Conservation (phyloP, 73 alveolate genomes). For the Durusdinium trenchii region DNA sequence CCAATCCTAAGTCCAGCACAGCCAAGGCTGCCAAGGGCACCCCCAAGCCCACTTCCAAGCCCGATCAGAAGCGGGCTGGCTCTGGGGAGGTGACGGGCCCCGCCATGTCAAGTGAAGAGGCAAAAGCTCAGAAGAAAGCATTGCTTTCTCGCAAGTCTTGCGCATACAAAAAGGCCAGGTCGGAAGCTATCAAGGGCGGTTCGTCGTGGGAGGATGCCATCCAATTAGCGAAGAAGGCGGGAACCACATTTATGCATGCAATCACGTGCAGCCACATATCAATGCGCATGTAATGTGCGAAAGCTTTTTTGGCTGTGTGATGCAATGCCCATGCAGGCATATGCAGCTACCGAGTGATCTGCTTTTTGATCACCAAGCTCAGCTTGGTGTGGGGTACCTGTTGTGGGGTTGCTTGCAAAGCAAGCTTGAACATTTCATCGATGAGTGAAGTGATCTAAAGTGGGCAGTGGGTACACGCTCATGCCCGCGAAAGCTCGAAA, state of each 20-base stretch:
- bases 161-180: neutral
- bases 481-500: neutral
- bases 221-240: neutral
- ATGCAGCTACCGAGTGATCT: neutral
- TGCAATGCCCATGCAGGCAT: constrained; percentile 2
- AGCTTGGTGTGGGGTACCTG: neutral
- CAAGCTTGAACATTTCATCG: constrained; percentile 18
- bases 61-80: too few species aligned
- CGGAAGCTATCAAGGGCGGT: neutral
- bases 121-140: constrained; percentile 24
- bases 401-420: constrained; percentile 20
- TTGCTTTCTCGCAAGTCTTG: constrained; percentile 17
- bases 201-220: neutral
- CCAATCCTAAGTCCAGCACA: neutral
- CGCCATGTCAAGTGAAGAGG: neutral
- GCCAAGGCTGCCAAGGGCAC: neutral
- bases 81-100: neutral
- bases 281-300: neutral
- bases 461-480: constrained; percentile 16
- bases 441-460: neutral
- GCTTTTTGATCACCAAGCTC: neutral
- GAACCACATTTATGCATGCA: neutral
- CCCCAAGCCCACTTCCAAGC: neutral
- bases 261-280: neutral
- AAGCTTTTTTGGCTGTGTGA: neutral